phyloP scores from a whole-genome alignment of 2,329 filamentous ascomycete species.

The Cryphonectria carpinicola region DNA sequence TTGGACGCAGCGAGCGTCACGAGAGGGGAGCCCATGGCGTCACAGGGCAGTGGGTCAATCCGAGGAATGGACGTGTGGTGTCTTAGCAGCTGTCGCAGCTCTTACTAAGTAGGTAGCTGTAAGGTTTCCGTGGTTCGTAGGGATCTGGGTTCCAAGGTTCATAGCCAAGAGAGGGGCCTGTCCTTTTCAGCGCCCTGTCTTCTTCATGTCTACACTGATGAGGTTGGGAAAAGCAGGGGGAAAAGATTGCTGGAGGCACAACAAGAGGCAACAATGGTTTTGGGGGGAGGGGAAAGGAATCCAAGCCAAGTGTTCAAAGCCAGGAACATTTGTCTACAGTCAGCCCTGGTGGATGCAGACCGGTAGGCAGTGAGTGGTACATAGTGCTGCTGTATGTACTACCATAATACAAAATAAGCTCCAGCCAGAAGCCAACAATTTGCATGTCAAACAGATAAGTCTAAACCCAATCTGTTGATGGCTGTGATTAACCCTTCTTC shows the following conservation, averaged over 20 bases:
- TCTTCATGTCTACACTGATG: not conserved
- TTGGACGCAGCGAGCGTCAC: slow-evolving; percentile 23
- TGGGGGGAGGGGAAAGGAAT: not conserved
- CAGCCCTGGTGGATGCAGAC: not conserved
- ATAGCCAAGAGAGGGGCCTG: not conserved
- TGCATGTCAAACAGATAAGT: not conserved
- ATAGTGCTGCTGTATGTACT: not conserved
- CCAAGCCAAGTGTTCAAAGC: not conserved
- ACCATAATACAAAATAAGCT: not conserved
- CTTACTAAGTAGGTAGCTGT: not conserved
- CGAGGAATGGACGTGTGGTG: not conserved
- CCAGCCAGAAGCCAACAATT: not conserved
- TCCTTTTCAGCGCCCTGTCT: not conserved
- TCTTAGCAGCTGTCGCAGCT: not conserved
- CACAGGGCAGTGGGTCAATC: not conserved
- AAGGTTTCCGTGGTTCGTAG: not conserved
- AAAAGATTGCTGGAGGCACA: not conserved
- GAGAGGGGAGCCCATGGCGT: slow-evolving; percentile 25
- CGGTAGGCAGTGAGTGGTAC: not conserved
- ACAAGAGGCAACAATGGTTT: not conserved
- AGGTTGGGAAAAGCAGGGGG: not conserved
- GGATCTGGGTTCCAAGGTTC: not conserved
- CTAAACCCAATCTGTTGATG: slow-evolving; percentile 1
- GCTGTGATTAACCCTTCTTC: not conserved
- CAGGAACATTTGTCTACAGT: not conserved